Percentiles rank a stretch among this genome's conserved stretches.
Conservation (phyloP, 1,284 basidiomycete genomes). For the Cutaneotrichosporon dermatis region DNA sequence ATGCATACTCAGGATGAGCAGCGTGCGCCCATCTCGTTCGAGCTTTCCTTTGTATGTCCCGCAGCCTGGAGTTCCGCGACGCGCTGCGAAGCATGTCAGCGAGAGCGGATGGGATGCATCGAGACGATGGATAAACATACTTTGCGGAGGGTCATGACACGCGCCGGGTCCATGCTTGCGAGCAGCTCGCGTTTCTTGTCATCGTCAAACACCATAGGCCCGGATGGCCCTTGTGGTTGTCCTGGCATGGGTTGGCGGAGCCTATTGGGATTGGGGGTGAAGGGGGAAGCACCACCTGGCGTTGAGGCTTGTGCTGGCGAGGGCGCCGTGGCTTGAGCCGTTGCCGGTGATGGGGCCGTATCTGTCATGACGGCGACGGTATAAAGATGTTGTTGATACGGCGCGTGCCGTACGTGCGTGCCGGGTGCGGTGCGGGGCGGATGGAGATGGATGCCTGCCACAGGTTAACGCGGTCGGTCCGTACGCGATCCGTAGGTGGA, state of each 20-base stretch:
- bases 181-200: conserved; percentile 39
- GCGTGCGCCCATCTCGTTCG: conserved; percentile 34
- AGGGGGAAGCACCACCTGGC: not conserved
- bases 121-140: conserved; percentile 15
- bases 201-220: conserved; percentile 26
- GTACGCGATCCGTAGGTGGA: too few relatives aligned
- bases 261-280: not conserved
- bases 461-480: too few relatives aligned
- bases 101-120: conserved; percentile 3
- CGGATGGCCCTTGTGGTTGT: conserved; percentile 1
- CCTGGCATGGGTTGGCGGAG: conserved; percentile 8
- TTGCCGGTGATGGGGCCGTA: conserved; percentile 17
- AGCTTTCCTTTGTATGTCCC: conserved; percentile 41
- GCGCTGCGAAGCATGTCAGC: conserved; percentile 25
- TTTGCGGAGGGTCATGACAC: conserved; percentile 30
- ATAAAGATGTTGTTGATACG: too few relatives aligned
- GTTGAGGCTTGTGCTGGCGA: conserved; percentile 7
- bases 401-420: not conserved
- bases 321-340: conserved; percentile 9
- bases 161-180: conserved; percentile 32
- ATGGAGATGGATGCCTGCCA: not conserved
- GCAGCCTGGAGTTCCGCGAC: conserved; percentile 35
- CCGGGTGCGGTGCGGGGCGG: not conserved
- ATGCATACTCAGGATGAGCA: conserved; percentile 37
- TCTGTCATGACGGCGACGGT: conserved; percentile 12